These are phyloP conservation scores for Cryptococcus depauperatus DNA, from an alignment of 1,284 basidiomycete genomes.

Conservation along the genomic window DNA sequence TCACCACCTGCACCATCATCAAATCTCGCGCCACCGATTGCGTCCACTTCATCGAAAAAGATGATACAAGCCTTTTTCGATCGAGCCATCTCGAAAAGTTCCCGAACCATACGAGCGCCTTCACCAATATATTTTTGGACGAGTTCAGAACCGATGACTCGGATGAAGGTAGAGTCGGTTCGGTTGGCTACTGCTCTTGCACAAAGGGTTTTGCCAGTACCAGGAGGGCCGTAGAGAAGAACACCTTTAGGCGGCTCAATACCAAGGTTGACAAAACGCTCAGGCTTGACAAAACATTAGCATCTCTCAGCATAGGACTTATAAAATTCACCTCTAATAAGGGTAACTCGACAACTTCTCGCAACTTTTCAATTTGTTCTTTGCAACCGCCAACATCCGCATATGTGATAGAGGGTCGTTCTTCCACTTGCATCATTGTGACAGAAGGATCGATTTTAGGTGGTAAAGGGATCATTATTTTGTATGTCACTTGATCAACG, in stretches of 20 bases:
- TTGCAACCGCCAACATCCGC: slow-evolving; percentile 98
- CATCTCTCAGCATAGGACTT: background rate
- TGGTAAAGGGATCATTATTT: slow-evolving; percentile 99
- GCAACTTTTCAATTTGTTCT: slow-evolving; percentile 98
- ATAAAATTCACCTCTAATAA: slow-evolving; percentile 60
- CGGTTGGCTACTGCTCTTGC: slow-evolving; percentile 97
- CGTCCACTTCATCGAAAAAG: slow-evolving; percentile 90
- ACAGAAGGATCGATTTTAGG: slow-evolving; percentile 99
- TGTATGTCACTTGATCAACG: slow-evolving; percentile 67
- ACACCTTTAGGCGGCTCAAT: slow-evolving; percentile 99
- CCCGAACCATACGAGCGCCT: slow-evolving; percentile 96
- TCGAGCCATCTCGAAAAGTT: slow-evolving; percentile 98
- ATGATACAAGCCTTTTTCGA: slow-evolving; percentile 99
- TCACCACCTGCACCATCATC: slow-evolving; percentile 99
- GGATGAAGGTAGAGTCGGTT: slow-evolving; percentile 98
- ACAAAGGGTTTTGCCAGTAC: slow-evolving; percentile 97
- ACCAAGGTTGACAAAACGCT: slow-evolving; percentile 94
- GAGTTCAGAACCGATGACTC: slow-evolving; percentile 89
- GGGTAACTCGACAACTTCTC: slow-evolving; percentile 98
- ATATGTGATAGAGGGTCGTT: slow-evolving; percentile 98
- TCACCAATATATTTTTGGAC: slow-evolving; percentile 99
- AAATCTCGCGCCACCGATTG: slow-evolving; percentile 96
- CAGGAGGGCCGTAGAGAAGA: slow-evolving; percentile 87
- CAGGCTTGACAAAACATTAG: slow-evolving; percentile 58
- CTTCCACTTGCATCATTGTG: slow-evolving; percentile 99